A percentile compares a stretch with the other conserved stretches of the same genome.
phyloP scores from a whole-genome alignment of 768 basidiomycete genomes.

The Suillus bovinus region DNA sequence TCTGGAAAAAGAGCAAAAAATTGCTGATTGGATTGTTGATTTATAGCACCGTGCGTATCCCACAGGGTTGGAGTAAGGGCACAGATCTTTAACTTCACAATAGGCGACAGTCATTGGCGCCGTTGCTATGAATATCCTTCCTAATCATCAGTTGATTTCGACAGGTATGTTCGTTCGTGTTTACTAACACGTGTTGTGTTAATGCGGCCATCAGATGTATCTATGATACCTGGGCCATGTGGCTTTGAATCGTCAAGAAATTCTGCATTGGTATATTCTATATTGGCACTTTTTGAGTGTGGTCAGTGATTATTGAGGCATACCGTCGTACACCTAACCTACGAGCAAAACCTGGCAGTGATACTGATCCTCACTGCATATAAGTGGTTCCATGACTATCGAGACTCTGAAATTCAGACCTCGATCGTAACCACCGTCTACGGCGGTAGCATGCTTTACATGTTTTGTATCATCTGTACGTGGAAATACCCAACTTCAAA shows the following conservation, averaged over 20 bases:
- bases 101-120: conserved; percentile 15
- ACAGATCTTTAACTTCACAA: neutral
- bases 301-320: neutral
- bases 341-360: neutral
- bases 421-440: conserved; percentile 15
- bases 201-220: neutral
- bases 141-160: conserved; percentile 10
- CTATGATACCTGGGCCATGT: neutral
- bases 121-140: conserved; percentile 8
- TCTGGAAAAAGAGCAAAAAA: conserved; percentile 18
- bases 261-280: neutral
- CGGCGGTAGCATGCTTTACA: conserved; percentile 21
- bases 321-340: neutral
- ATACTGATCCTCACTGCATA: conserved; percentile 7
- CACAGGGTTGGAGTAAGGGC: neutral
- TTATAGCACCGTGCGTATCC: conserved; percentile 13
- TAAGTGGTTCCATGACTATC: conserved; percentile 4
- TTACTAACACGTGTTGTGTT: neutral
- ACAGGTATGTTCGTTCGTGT: neutral
- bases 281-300: neutral
- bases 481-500: neutral
- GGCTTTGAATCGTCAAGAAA: conserved; percentile 2
- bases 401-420: conserved; percentile 2
- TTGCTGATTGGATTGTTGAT: conserved; percentile 16
- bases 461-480: conserved; percentile 20